Percentiles rank a stretch among this genome's conserved stretches.
Evolutionary conservation across 768 basidiomycete genomes (phyloP).

Genomic region (Dioszegia crocea): DNA sequence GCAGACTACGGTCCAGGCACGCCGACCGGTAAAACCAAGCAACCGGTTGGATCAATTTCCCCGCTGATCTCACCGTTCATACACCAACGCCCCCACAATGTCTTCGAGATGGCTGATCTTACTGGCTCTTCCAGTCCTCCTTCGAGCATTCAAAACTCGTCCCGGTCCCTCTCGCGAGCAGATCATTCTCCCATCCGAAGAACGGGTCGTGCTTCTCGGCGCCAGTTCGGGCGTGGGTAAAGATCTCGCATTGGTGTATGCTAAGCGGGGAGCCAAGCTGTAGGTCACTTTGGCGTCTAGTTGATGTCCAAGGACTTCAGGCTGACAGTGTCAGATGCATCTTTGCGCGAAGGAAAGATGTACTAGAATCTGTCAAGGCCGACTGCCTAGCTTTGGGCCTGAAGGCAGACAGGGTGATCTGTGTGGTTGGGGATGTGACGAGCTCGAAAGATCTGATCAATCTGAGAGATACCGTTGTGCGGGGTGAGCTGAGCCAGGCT

Average conservation of each 20-base stretch:
- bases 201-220: constrained; percentile 76
- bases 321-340: constrained; percentile 55
- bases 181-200: constrained; percentile 50
- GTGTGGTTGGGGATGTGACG: constrained; percentile 62
- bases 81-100: neutral
- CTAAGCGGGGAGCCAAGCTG: constrained; percentile 63
- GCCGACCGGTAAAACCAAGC: too few relatives aligned
- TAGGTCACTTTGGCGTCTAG: constrained; percentile 14
- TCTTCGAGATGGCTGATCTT: constrained; percentile 15
- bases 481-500: constrained; percentile 49
- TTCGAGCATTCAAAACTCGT: constrained; percentile 16
- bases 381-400: constrained; percentile 51
- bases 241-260: constrained; percentile 66
- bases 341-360: constrained; percentile 62
- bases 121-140: constrained; percentile 22
- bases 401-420: constrained; percentile 51
- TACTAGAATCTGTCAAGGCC: constrained; percentile 59
- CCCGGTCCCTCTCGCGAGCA: constrained; percentile 25
- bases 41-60: too few relatives aligned
- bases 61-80: too few relatives aligned
- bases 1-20: too few relatives aligned
- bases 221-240: constrained; percentile 79
- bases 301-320: neutral
- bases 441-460: constrained; percentile 64
- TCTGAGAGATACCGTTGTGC: constrained; percentile 57